phyloP scores from a whole-genome alignment of 1,284 basidiomycete species.

The Melampsora abietis-canadensis region DNA sequence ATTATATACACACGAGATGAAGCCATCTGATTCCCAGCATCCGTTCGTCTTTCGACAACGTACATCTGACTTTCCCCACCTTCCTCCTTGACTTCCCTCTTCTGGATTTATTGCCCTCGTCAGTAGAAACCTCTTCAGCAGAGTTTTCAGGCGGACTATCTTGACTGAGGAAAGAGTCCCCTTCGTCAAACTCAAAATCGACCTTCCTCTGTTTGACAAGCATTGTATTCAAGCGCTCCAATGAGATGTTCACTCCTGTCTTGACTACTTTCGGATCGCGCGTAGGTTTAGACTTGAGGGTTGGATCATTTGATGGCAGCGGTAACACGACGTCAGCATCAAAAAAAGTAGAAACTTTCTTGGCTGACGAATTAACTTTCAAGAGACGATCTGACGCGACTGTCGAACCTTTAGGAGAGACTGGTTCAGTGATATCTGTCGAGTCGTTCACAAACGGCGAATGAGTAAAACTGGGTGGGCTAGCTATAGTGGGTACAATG shows the following conservation, averaged over 20 bases:
- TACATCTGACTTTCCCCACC: conserved; percentile 35
- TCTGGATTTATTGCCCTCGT: not conserved
- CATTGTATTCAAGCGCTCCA: conserved; percentile 27
- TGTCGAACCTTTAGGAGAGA: no score
- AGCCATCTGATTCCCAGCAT: conserved; percentile 37
- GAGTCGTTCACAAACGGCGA: no score
- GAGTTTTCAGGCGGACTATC: not conserved
- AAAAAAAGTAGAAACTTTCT: no score
- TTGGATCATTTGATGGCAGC: no score
- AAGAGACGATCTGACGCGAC: no score
- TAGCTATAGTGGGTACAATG: no score
- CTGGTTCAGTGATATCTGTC: no score
- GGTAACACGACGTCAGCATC: no score
- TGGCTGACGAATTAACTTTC: no score
- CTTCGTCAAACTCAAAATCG: conserved; percentile 16
- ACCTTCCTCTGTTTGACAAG: conserved; percentile 30
- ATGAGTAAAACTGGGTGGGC: no score
- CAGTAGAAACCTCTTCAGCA: not conserved
- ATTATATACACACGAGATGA: conserved; percentile 19
- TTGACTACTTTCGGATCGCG: no score
- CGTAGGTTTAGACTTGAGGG: no score
- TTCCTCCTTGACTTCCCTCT: not conserved
- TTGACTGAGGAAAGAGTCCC: not conserved
- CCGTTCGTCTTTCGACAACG: conserved; percentile 21
- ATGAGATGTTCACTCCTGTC: not conserved